phyloP scores from a whole-genome alignment of 805 yeast species.

The Starmerella geochares region DNA sequence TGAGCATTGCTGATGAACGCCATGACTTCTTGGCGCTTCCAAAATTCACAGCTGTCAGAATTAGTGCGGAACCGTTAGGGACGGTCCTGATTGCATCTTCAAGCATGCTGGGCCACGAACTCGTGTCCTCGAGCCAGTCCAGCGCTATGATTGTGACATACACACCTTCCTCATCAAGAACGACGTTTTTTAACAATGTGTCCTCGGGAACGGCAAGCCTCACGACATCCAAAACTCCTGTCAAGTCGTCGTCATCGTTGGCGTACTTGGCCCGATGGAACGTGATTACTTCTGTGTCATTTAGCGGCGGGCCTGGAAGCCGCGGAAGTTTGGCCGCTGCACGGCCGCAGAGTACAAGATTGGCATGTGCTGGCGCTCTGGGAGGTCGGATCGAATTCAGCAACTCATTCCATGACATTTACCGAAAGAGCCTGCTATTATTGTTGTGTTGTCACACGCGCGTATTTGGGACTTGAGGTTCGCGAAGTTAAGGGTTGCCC shows the following conservation, averaged over 20 bases:
- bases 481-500: background rate
- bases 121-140: conserved; percentile 9
- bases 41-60: conserved; percentile 9
- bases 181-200: background rate
- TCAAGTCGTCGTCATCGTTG: background rate
- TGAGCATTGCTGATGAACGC: conserved; percentile 9
- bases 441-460: too few species aligned
- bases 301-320: conserved; percentile 3
- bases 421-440: too few species aligned
- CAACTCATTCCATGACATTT: background rate
- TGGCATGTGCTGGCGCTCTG: background rate
- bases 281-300: background rate
- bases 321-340: background rate
- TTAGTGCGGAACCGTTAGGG: background rate
- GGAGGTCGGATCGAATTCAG: background rate
- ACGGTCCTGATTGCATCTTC: background rate
- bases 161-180: background rate
- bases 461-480: background rate
- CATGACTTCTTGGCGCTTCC: background rate
- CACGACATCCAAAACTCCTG: background rate
- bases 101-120: background rate
- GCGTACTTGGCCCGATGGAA: background rate
- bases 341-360: background rate
- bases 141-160: background rate
- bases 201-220: background rate